Base-by-base conservation (phyloP, 1,284 basidiomycete species). In the Ceratobasidium sp. region DNA sequence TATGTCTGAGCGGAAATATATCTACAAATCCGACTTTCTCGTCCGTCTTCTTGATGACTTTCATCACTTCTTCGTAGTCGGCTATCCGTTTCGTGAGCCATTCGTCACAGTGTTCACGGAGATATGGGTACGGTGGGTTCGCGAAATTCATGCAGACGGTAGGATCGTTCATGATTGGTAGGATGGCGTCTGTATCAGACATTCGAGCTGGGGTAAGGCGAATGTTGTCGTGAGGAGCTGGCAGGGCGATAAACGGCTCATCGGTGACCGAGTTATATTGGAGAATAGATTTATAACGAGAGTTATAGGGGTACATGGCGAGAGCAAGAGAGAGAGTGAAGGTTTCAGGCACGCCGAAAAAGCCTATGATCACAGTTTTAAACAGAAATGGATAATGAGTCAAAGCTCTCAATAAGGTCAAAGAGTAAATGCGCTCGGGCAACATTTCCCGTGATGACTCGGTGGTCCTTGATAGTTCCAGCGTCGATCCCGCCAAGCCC, bases 171-270 rank as follows among this genome's bases (percentile, higher is more conserved):
- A 80, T 56, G 20, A 75, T 46, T 1, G 69, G 46, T 13, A 81
- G 64, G 6, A 78, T 64, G 26, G 46, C 46, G 6, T 77, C 75
- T n/a, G 72, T 60, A 53, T 81, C 80, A 28, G 40, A 46, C 26
- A 77, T 39, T 28, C 80, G 76, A 18, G 78, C 49, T 60, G 80
- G 80, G 3, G 80, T 80, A 13, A 80, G 69, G 9, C 80, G 76
- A 42, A 80, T 80, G 55, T 78, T 78, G 13, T 69, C 66, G 60
- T 78, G 61, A 44, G 78, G 80, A 26, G 78, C 51, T 6, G 70
- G 78, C 23, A 80, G 64, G 4, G 80, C 33, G 44, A 80, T 67
- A 56, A 78, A 80, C 9, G 80, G 80, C 33, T 80, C 80, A 55
- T 79, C 64, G 7, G 76, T 80, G 33, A 40, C n/a, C 26, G 61